Percentiles rank a stretch among this genome's conserved stretches.
These are phyloP conservation scores for Trypanosoma cruzi DNA, from an alignment of 208 protist species.

Conservation along the genomic window DNA sequence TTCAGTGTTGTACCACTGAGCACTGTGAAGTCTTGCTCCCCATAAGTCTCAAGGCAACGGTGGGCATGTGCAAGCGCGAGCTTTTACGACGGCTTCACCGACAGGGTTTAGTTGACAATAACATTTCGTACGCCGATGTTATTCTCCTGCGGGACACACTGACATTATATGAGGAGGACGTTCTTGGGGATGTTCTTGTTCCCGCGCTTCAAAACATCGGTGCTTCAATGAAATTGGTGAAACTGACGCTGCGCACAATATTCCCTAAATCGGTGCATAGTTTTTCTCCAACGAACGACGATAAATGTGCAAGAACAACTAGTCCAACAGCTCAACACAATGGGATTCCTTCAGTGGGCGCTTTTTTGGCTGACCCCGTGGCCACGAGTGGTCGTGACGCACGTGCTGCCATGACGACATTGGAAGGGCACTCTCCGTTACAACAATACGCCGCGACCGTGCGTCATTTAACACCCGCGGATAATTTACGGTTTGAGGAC, in stretches of 20 bases:
- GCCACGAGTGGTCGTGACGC: not conserved
- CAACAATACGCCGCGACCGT: not conserved
- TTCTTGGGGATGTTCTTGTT: slow-evolving; percentile 18
- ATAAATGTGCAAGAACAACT: not conserved
- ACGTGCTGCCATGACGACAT: not conserved
- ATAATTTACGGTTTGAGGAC: not conserved
- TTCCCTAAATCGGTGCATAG: not conserved
- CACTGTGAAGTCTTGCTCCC: slow-evolving; percentile 15
- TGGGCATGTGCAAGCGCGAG: slow-evolving; percentile 27
- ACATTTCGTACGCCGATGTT: slow-evolving; percentile 5
- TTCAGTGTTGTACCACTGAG: slow-evolving; percentile 1
- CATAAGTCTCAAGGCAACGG: slow-evolving; percentile 22
- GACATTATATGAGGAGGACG: slow-evolving; percentile 23
- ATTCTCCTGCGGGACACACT: slow-evolving; percentile 10
- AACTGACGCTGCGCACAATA: slow-evolving; percentile 4
- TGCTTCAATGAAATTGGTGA: not conserved
- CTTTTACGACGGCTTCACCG: slow-evolving; percentile 21
- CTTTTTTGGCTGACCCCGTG: not conserved
- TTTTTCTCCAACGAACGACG: not conserved
- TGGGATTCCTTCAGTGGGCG: not conserved
- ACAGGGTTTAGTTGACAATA: slow-evolving; percentile 17
- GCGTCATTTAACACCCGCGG: not conserved
- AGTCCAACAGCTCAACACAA: not conserved
- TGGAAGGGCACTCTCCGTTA: not conserved
- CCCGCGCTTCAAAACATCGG: not conserved